phyloP scores from a whole-genome alignment of 768 basidiomycete species.

The Tubosaeta sp. region DNA sequence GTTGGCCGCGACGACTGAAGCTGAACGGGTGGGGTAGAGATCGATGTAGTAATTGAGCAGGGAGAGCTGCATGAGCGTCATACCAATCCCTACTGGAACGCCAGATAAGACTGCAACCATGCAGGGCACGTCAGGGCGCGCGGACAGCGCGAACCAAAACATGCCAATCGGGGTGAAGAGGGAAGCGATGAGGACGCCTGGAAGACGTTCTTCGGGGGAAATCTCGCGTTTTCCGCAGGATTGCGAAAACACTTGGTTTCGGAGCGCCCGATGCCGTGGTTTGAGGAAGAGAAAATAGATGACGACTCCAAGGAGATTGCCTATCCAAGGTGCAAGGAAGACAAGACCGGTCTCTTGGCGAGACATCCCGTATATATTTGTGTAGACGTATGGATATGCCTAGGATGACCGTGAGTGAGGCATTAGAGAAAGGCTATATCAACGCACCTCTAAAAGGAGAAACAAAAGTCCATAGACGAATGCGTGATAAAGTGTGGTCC shows the following conservation, averaged over 20 bases:
- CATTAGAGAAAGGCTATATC: not conserved
- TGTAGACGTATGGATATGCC: constrained; percentile 24
- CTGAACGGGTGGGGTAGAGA: constrained; percentile 28
- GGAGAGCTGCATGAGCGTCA: constrained; percentile 27
- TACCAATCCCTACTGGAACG: constrained; percentile 26
- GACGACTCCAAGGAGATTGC: constrained; percentile 25
- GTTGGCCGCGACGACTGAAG: constrained; percentile 28
- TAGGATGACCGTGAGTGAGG: not conserved
- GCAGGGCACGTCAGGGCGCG: constrained; percentile 8
- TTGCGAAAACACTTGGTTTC: constrained; percentile 12
- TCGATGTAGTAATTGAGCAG: constrained; percentile 29
- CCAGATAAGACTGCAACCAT: constrained; percentile 19
- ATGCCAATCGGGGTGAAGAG: constrained; percentile 26
- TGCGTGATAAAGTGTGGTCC: constrained; percentile 29
- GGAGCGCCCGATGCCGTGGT: constrained; percentile 15
- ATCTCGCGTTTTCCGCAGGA: constrained; percentile 22
- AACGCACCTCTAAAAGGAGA: constrained; percentile 25
- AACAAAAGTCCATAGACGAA: constrained; percentile 29
- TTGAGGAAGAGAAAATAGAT: constrained; percentile 26
- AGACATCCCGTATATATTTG: constrained; percentile 19
- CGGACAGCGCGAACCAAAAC: constrained; percentile 25
- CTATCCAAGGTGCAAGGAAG: constrained; percentile 24
- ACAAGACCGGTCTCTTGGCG: constrained; percentile 21
- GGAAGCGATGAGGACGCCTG: constrained; percentile 22
- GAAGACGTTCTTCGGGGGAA: constrained; percentile 26